These are phyloP conservation scores for Leishmania guyanensis DNA, from an alignment of 208 protist genomes.

Conservation along the genomic window DNA sequence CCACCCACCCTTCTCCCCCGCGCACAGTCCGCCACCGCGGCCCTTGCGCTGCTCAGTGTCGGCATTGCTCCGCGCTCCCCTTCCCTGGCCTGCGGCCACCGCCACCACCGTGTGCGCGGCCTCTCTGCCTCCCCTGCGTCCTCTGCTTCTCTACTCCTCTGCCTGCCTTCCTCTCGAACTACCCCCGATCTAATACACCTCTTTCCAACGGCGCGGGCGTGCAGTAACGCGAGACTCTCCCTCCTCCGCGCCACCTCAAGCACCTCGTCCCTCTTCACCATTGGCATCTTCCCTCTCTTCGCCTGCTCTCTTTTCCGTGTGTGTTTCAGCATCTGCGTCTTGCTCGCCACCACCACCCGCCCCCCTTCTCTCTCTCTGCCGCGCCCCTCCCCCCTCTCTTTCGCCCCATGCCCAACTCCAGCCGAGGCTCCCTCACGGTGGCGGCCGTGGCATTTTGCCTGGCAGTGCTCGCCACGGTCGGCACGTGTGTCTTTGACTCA, in stretches of 20 bases:
- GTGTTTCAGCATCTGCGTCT: neutral
- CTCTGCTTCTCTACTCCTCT: neutral
- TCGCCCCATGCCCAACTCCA: neutral
- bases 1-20: neutral
- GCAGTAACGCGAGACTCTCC: neutral
- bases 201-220: neutral
- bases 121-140: neutral
- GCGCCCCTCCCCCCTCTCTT: neutral
- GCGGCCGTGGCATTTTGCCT: neutral
- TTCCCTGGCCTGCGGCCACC: neutral
- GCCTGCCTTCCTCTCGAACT: neutral
- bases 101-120: neutral
- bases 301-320: neutral
- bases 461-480: neutral
- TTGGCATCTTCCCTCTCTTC: neutral
- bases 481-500: constrained; percentile 2
- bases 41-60: neutral
- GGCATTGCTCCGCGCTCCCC: neutral
- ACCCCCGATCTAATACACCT: neutral
- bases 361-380: neutral
- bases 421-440: neutral
- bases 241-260: neutral
- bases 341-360: neutral
- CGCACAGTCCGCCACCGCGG: neutral
- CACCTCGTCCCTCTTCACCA: neutral